Evolutionary conservation across 2,329 filamentous ascomycete species (phyloP).

Genomic region (Ceratocystiopsis minuta): DNA sequence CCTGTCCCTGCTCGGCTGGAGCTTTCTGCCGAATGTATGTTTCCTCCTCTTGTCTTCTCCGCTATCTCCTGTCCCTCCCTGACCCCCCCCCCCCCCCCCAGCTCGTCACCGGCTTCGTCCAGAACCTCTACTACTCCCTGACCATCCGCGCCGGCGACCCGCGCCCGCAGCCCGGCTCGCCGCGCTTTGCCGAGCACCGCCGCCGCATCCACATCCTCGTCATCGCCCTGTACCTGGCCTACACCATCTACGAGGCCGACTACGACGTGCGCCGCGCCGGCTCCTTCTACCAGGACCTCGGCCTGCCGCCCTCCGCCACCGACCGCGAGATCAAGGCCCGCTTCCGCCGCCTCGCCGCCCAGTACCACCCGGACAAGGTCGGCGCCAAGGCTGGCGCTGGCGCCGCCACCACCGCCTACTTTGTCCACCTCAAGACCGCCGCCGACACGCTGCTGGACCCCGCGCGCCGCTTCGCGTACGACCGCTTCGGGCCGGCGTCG

Average conservation of each 20-base stretch:
- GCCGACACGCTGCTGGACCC: constrained; percentile 68
- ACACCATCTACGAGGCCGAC: constrained; percentile 87
- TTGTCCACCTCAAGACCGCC: constrained; percentile 68
- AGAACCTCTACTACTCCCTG: constrained; percentile 70
- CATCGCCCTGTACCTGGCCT: constrained; percentile 66
- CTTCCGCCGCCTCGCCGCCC: constrained; percentile 58
- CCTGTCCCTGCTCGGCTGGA: constrained; percentile 37
- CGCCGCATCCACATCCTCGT: constrained; percentile 71
- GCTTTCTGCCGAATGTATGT: constrained; percentile 35
- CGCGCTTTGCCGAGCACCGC: constrained; percentile 54
- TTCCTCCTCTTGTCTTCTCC: neutral
- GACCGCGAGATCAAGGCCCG: constrained; percentile 67
- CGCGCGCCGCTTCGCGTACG: constrained; percentile 68
- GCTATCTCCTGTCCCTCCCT: neutral
- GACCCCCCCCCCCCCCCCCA: constrained; percentile 18
- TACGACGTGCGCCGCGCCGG: constrained; percentile 53
- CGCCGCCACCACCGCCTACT: constrained; percentile 28
- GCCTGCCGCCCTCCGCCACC: constrained; percentile 47
- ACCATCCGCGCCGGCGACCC: constrained; percentile 80
- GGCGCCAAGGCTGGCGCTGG: constrained; percentile 19
- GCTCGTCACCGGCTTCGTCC: constrained; percentile 62
- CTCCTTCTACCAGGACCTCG: constrained; percentile 65
- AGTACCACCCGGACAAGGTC: constrained; percentile 75
- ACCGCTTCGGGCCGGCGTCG: constrained; percentile 65
- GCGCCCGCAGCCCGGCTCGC: constrained; percentile 51